These are phyloP conservation scores for Anthoceros angustus DNA, from an alignment of 225 moss, liverwort and hornwort genomes.

Conservation along the genomic window DNA sequence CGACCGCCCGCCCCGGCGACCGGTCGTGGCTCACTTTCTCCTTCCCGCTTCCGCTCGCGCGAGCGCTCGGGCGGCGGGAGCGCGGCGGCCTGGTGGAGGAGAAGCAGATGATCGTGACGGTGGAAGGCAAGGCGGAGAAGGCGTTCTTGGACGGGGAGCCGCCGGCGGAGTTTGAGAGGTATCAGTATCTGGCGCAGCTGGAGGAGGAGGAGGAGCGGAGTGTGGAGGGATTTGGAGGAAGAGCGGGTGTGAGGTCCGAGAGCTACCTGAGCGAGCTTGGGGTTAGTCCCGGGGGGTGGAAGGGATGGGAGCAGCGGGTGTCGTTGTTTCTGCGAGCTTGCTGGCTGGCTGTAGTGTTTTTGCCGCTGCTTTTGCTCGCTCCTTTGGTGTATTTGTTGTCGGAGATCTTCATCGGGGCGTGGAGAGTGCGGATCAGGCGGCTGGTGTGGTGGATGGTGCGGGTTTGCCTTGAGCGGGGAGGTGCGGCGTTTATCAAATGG, in stretches of 20 bases:
- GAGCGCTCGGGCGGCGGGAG: background rate
- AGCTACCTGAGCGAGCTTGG: conserved; percentile 45
- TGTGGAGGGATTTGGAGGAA: conserved; percentile 27
- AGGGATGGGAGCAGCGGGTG: conserved; percentile 40
- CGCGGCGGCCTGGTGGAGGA: background rate
- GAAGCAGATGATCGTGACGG: background rate
- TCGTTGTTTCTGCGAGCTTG: conserved; percentile 52
- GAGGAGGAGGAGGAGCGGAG: conserved; percentile 26
- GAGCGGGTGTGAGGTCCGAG: conserved; percentile 11
- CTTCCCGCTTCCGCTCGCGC: background rate
- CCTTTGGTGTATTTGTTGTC: conserved; percentile 60
- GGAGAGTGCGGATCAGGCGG: conserved; percentile 44
- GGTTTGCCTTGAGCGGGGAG: conserved; percentile 73
- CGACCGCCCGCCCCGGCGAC: background rate
- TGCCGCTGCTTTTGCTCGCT: conserved; percentile 56
- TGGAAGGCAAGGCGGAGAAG: background rate
- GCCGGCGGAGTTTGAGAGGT: too few species aligned
- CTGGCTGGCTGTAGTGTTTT: conserved; percentile 59
- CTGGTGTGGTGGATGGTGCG: conserved; percentile 75
- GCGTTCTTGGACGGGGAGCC: too few species aligned
- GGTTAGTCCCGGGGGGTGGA: conserved; percentile 56
- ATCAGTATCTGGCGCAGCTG: background rate
- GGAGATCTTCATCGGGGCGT: conserved; percentile 28
- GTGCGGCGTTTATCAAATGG: conserved; percentile 98
- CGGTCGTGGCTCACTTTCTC: background rate